A percentile compares a stretch with the other conserved stretches of the same genome.
Evolutionary conservation across 108 stramenopile genomes (phyloP).

Genomic region (Cylindrotheca closterium): DNA sequence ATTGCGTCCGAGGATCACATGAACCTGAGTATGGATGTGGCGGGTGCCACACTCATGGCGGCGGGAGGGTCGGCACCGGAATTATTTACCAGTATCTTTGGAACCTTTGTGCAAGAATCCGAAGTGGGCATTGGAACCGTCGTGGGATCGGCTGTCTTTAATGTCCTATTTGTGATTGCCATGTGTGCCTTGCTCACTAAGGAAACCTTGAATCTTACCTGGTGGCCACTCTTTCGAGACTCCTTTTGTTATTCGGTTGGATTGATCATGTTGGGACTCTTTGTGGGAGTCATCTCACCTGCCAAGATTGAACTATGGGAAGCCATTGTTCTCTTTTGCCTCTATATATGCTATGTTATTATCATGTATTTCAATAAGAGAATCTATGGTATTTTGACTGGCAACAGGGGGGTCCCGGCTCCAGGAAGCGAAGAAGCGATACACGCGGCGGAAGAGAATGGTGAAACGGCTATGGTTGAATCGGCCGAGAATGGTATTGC

Average conservation of each 20-base stretch:
- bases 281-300: conserved; percentile 43
- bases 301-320: conserved; percentile 70
- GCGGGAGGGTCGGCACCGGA: conserved; percentile 85
- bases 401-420: conserved; percentile 30
- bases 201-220: conserved; percentile 69
- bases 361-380: conserved; percentile 70
- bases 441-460: conserved; percentile 31
- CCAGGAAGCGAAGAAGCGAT: conserved; percentile 7
- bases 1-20: conserved; percentile 48
- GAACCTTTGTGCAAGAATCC: conserved; percentile 58
- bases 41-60: conserved; percentile 81
- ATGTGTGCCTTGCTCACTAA: conserved; percentile 65
- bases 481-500: conserved; percentile 11
- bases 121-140: conserved; percentile 90
- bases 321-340: conserved; percentile 62
- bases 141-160: conserved; percentile 85
- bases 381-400: conserved; percentile 53
- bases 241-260: conserved; percentile 63
- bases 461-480: neutral
- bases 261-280: conserved; percentile 52
- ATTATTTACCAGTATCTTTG: conserved; percentile 76
- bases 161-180: conserved; percentile 85
- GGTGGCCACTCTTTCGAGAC: conserved; percentile 86
- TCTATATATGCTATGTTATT: conserved; percentile 77
- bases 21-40: conserved; percentile 77